Conservation (phyloP, 352 stramenopile genomes). For the Pythium coloratum region DNA sequence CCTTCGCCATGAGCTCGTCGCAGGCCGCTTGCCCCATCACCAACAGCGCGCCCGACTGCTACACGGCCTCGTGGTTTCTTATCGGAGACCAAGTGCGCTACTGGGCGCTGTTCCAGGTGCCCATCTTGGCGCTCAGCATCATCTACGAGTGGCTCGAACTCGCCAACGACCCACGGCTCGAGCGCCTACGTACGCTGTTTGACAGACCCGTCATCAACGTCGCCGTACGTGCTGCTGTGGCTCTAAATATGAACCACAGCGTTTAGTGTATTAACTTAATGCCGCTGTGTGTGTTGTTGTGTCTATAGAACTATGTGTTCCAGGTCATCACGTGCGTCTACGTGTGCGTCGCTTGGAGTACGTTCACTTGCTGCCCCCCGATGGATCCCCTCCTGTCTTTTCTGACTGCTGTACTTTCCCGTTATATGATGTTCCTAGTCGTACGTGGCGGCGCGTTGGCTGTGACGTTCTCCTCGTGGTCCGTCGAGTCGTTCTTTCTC, state of each 20-base stretch:
- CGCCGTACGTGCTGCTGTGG: conserved; percentile 36
- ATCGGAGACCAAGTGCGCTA: conserved; percentile 79
- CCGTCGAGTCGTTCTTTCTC: conserved; percentile 73
- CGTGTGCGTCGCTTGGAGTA: conserved; percentile 84
- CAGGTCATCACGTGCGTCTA: conserved; percentile 80
- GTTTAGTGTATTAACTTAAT: too few species aligned
- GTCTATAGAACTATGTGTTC: conserved; percentile 66
- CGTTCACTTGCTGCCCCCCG: conserved; percentile 21
- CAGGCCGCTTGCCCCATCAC: conserved; percentile 55
- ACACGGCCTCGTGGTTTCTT: conserved; percentile 82
- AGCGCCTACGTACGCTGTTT: conserved; percentile 65
- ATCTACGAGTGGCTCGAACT: conserved; percentile 85
- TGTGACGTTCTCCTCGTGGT: conserved; percentile 81
- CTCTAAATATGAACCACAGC: background rate
- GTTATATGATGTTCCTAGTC: conserved; percentile 36
- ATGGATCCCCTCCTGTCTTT: background rate
- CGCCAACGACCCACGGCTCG: conserved; percentile 55
- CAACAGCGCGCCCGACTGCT: conserved; percentile 54
- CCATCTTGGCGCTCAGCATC: conserved; percentile 65
- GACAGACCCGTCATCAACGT: conserved; percentile 69
- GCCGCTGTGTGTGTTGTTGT: background rate
- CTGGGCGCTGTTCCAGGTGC: conserved; percentile 76
- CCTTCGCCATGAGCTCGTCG: conserved; percentile 4
- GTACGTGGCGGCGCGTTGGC: conserved; percentile 63
- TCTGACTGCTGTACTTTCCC: background rate